Percentiles rank a stretch among this genome's conserved stretches.
These are phyloP conservation scores for Arxiozyma heterogenica DNA, from an alignment of 1,139 yeast genomes.

Conservation along the genomic window DNA sequence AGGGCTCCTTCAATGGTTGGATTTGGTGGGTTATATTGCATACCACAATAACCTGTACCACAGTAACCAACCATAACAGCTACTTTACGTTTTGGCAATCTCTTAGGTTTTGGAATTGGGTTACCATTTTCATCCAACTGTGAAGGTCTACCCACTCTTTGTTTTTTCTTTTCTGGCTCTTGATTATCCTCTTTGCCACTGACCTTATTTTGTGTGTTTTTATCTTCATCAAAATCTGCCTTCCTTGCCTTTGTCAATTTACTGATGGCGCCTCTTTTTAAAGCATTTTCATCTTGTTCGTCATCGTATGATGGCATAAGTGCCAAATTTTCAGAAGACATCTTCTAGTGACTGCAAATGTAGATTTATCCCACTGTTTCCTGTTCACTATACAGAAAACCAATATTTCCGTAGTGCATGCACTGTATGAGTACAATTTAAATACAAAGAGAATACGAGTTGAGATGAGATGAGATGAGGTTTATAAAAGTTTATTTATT, in stretches of 20 bases:
- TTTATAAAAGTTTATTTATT: not conserved
- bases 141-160: conserved; percentile 47
- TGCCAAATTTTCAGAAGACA: conserved; percentile 4
- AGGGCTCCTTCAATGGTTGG: conserved; percentile 89
- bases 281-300: conserved; percentile 32
- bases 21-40: conserved; percentile 89
- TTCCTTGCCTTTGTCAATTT: conserved; percentile 42
- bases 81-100: conserved; percentile 51
- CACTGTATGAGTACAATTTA: too few relatives aligned
- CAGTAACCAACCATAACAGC: conserved; percentile 94
- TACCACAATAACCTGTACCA: conserved; percentile 96
- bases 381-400: too few relatives aligned
- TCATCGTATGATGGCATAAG: conserved; percentile 22
- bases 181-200: conserved; percentile 6
- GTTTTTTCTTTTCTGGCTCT: conserved; percentile 26
- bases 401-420: too few relatives aligned
- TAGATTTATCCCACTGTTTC: not conserved
- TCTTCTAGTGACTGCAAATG: not conserved
- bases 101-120: conserved; percentile 38
- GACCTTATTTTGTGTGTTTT: conserved; percentile 27
- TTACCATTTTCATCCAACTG: conserved; percentile 54
- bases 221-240: conserved; percentile 33
- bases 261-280: conserved; percentile 38
- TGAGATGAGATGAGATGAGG: not conserved
- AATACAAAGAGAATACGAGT: not conserved